A percentile compares a stretch with the other conserved stretches of the same genome.
These are phyloP conservation scores for Candida vaughaniae DNA, from an alignment of 805 yeast species.

Conservation along the genomic window DNA sequence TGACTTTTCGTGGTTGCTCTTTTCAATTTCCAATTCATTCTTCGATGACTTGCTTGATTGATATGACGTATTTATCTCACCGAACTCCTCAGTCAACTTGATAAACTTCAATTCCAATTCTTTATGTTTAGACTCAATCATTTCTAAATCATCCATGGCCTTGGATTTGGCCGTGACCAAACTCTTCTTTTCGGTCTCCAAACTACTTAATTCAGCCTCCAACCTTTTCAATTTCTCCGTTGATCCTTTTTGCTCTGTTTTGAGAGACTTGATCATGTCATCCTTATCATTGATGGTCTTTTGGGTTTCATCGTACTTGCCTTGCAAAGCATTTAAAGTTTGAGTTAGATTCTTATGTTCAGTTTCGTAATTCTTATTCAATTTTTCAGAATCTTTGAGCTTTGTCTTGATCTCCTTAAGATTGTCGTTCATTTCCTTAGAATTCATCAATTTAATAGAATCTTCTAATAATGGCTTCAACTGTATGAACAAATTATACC, in stretches of 20 bases:
- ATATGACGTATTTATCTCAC: constrained; percentile 6
- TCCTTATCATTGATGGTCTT: constrained; percentile 46
- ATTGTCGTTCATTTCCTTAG: constrained; percentile 56
- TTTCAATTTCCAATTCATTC: constrained; percentile 11
- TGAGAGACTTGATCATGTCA: constrained; percentile 41
- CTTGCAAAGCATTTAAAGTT: constrained; percentile 31
- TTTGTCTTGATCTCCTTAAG: constrained; percentile 49
- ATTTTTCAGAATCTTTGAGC: constrained; percentile 35
- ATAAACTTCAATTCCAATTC: constrained; percentile 7
- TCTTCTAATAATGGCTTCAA: constrained; percentile 76
- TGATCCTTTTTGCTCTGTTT: constrained; percentile 36
- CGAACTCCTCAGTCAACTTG: constrained; percentile 3
- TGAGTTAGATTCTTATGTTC: constrained; percentile 43
- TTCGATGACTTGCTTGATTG: constrained; percentile 1
- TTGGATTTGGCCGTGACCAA: constrained; percentile 10
- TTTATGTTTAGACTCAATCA: constrained; percentile 7
- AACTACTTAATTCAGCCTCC: constrained; percentile 25
- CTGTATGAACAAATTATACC: constrained; percentile 73
- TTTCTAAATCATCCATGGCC: constrained; percentile 6
- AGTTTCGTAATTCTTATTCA: constrained; percentile 26
- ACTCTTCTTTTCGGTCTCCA: constrained; percentile 20
- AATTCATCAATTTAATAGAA: constrained; percentile 57
- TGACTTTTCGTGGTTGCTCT: constrained; percentile 12
- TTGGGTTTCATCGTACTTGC: constrained; percentile 27
- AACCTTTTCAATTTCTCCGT: constrained; percentile 17